Percentiles rank a stretch among this genome's conserved stretches.
phyloP scores from a whole-genome alignment of 805 yeast species.

The Lipomyces anomalus region DNA sequence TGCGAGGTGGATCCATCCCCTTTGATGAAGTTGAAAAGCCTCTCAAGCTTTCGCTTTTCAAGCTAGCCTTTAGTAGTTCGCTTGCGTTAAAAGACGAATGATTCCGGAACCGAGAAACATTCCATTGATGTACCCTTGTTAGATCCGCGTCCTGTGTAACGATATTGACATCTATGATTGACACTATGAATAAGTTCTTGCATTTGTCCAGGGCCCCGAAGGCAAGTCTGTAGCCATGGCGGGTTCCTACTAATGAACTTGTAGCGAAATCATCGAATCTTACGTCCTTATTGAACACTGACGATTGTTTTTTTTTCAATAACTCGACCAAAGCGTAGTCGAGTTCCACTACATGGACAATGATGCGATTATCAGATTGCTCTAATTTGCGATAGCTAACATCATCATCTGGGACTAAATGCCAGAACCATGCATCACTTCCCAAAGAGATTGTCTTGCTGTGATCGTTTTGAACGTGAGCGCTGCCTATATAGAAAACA shows the following conservation, averaged over 20 bases:
- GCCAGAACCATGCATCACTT: constrained; percentile 7
- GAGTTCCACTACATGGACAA: constrained; percentile 9
- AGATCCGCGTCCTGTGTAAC: constrained; percentile 2
- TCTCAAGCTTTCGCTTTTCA: constrained; percentile 6
- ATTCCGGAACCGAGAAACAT: constrained; percentile 5
- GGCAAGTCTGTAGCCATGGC: not conserved
- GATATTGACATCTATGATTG: constrained; percentile 6
- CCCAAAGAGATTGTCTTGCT: not conserved
- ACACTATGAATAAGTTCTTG: constrained; percentile 4
- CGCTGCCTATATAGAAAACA: not conserved
- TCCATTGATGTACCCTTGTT: constrained; percentile 6
- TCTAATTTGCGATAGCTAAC: not conserved
- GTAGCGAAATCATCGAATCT: constrained; percentile 12
- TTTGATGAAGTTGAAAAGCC: not conserved
- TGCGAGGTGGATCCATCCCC: too few relatives aligned
- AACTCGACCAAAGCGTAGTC: constrained; percentile 6
- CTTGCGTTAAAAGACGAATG: constrained; percentile 3
- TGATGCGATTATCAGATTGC: not conserved
- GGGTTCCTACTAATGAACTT: not conserved
- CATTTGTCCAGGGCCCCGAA: constrained; percentile 13
- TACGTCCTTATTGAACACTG: too few relatives aligned
- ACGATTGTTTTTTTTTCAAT: not conserved
- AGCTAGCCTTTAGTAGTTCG: constrained; percentile 4
- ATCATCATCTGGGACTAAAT: constrained; percentile 6
- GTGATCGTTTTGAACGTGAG: not conserved